These are phyloP conservation scores for Heliamphora exappendiculata DNA, from an alignment of 148 eudicot species.

Conservation along the genomic window DNA sequence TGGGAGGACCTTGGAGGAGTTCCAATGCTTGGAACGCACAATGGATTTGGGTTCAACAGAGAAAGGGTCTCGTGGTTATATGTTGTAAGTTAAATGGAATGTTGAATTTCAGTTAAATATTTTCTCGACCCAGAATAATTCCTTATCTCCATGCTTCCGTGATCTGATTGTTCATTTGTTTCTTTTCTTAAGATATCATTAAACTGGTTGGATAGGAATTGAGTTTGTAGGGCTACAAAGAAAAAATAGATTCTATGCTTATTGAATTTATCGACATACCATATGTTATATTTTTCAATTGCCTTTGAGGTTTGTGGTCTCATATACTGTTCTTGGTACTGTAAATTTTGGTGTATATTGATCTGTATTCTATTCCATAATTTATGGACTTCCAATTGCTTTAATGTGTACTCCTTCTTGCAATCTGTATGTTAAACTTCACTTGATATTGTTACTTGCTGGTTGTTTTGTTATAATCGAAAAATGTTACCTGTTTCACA, in stretches of 20 bases:
- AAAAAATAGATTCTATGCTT: background rate
- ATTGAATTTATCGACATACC: background rate
- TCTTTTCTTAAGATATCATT: background rate
- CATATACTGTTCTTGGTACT: background rate
- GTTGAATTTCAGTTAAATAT: background rate
- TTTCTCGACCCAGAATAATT: background rate
- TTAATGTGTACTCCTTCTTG: background rate
- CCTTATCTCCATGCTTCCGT: background rate
- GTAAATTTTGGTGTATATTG: background rate
- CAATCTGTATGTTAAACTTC: background rate
- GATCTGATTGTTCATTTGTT: background rate
- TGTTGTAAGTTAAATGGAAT: too few species aligned
- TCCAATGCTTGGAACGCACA: too few species aligned
- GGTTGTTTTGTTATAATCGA: constrained; percentile 3
- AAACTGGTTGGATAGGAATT: background rate
- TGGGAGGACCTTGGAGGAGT: too few species aligned
- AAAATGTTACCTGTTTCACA: constrained; percentile 21
- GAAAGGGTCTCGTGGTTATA: too few species aligned
- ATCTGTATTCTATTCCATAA: background rate
- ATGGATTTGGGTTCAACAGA: too few species aligned
- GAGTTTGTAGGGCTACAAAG: background rate
- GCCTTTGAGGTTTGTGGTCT: too few species aligned
- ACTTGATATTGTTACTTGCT: background rate
- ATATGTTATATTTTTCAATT: too few species aligned
- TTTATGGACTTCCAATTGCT: background rate